Percentiles rank a stretch among this genome's conserved stretches.
Evolutionary conservation across 768 basidiomycete species (phyloP).

Genomic region (Hemileccinum rubropunctum): DNA sequence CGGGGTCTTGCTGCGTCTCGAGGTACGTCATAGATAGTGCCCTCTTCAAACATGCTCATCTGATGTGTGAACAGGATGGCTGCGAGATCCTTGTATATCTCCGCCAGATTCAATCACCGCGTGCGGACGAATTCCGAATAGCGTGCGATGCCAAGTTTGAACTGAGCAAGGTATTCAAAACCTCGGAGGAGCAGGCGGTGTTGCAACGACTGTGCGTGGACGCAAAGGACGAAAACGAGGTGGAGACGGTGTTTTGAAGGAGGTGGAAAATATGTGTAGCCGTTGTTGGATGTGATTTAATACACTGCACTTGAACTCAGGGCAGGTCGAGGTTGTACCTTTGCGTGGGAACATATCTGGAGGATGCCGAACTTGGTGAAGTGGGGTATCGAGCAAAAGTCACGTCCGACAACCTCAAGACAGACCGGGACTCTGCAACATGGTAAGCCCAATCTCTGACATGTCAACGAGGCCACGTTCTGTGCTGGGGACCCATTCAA

Average conservation of each 20-base stretch:
- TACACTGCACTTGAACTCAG: conserved; percentile 9
- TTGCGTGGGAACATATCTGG: conserved; percentile 24
- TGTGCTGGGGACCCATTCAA: conserved; percentile 2
- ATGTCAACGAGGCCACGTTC: not conserved
- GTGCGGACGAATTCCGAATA: conserved; percentile 59
- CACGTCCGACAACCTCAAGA: conserved; percentile 20
- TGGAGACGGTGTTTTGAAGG: conserved; percentile 25
- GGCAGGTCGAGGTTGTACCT: conserved; percentile 20
- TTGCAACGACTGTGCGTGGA: conserved; percentile 31
- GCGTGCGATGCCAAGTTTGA: conserved; percentile 53
- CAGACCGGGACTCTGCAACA: conserved; percentile 21
- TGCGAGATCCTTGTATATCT: conserved; percentile 49
- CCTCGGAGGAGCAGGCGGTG: conserved; percentile 44
- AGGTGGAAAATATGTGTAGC: not conserved
- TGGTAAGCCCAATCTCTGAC: conserved; percentile 26
- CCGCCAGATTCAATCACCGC: conserved; percentile 44
- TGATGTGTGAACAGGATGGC: conserved; percentile 46
- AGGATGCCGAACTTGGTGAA: conserved; percentile 14
- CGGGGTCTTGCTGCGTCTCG: conserved; percentile 42
- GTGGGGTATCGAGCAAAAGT: not conserved
- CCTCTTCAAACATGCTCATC: not conserved
- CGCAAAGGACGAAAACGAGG: conserved; percentile 18
- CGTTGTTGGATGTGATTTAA: not conserved
- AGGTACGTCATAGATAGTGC: conserved; percentile 36
- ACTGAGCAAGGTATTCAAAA: conserved; percentile 67